Evolutionary conservation across 352 stramenopile species (phyloP), one percentile per base, ranked within the genome.

Genomic region (Phytophthora macrochlamydospora): DNA sequence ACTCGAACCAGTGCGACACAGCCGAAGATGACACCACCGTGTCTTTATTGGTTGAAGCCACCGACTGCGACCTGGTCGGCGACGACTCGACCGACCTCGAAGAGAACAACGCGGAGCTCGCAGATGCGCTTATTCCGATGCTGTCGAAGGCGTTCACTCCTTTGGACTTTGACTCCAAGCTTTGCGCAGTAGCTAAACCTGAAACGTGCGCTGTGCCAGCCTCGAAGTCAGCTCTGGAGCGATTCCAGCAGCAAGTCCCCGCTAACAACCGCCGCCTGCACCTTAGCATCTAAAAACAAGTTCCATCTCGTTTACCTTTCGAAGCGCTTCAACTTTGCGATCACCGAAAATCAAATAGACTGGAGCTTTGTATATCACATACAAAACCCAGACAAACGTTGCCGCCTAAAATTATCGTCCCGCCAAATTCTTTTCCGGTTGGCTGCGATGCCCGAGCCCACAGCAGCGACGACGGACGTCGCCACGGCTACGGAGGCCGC

Each of bases 1-100:
- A 67, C 24, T 89, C 80, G 12, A 91, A 91, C 62, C 82, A 89
- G 42, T 80, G 67, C 45, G 78, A 88, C 40, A 82, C 78, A 8
- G 55, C 42, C 24, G 48, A 71, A 18, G 46, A 52, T 40, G 55
- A 59, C 2, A 30, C 51, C 30, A 29, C 40, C 9, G 51, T 48
- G 7, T 14, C 56, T 24, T 44, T 40, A 4, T 43, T 65, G 9
- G 42, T 71, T 4, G 52, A 48, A 13, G 58, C 62, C 48, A 70
- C 48, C 6, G 53, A 68, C 14, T 69, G 62, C 56, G 57, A 67
- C 7, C 3, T 63, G 2, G 14, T 56, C 2, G 46, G 67, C 11
- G 53, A 71, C 8, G 42, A 29, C 2, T 42, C 46, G 18, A 24
- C 0, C 18, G 18, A 24, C 18, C 18, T 0, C 18, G 18, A 24